Conservation (phyloP, 164 flowering plant species). For the Aristolochia contorta region DNA sequence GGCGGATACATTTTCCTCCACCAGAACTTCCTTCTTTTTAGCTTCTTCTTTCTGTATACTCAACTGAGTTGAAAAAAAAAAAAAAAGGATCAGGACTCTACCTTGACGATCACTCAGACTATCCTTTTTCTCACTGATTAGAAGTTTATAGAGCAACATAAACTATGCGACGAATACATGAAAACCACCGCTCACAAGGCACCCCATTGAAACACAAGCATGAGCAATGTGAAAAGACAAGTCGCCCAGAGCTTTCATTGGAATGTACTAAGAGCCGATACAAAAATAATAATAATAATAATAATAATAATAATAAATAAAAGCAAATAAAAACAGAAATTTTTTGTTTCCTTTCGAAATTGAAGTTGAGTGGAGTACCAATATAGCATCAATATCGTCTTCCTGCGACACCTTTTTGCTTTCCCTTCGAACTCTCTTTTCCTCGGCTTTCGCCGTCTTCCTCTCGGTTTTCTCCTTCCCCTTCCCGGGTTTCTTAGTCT, state of each 20-base stretch:
- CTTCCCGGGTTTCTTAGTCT: conserved; percentile 92
- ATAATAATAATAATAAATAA: not conserved
- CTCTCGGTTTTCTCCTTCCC: conserved; percentile 97
- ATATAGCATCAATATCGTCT: conserved; percentile 93
- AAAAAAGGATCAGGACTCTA: not conserved
- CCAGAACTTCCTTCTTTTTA: conserved; percentile 86
- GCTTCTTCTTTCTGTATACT: conserved; percentile 96
- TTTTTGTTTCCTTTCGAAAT: not conserved
- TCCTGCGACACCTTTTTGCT: conserved; percentile 71
- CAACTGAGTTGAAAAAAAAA: conserved; percentile 28
- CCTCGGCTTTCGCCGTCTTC: conserved; percentile 91
- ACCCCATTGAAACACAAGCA: too few species aligned
- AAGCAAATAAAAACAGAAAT: not conserved
- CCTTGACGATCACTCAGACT: too few species aligned
- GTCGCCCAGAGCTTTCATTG: not conserved
- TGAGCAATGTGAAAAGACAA: not conserved
- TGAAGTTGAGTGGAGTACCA: conserved; percentile 27
- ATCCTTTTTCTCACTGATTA: not conserved
- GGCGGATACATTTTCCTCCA: conserved; percentile 83
- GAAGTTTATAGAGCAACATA: too few species aligned
- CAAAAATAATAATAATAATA: too few species aligned
- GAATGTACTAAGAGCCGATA: not conserved
- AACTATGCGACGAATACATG: too few species aligned
- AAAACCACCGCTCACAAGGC: too few species aligned
- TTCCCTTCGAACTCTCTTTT: conserved; percentile 81